phyloP scores from a whole-genome alignment of 305 asterid genomes.

The Fraxinus platypoda region DNA sequence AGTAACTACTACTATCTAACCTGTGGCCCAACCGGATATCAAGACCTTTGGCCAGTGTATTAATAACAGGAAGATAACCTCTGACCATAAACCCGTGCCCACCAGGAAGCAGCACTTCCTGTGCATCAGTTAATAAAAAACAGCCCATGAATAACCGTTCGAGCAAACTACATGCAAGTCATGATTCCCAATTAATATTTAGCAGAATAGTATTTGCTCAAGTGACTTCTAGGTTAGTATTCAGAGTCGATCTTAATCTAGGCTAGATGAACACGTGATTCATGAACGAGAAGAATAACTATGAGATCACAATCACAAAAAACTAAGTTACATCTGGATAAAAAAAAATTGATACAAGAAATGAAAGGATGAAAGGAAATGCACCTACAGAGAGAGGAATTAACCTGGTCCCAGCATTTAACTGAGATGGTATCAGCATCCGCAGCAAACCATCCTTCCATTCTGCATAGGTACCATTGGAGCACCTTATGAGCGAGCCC shows the following conservation, averaged over 20 bases:
- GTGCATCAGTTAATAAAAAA: slow-evolving; percentile 12
- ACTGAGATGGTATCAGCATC: slow-evolving; percentile 96
- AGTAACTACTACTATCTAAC: slow-evolving; percentile 29
- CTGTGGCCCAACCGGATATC: slow-evolving; percentile 87
- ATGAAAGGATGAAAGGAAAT: neutral
- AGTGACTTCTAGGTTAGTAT: neutral
- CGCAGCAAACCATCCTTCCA: slow-evolving; percentile 99
- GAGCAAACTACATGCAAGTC: neutral
- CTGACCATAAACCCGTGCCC: slow-evolving; percentile 98
- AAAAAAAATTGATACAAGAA: neutral
- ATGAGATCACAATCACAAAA: neutral
- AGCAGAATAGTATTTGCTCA: neutral
- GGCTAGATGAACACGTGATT: neutral
- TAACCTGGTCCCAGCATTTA: slow-evolving; percentile 94
- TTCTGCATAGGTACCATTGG: slow-evolving; percentile 98
- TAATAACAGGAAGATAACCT: slow-evolving; percentile 90
- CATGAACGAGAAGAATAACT: neutral
- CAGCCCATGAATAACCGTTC: neutral
- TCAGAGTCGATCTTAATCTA: neutral
- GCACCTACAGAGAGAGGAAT: neutral
- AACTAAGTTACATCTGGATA: neutral
- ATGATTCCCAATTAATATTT: neutral
- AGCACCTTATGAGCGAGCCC: slow-evolving; percentile 79
- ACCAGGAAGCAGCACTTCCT: slow-evolving; percentile 95
- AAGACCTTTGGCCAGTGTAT: slow-evolving; percentile 90